These are phyloP conservation scores for Rubroboletus pulcherrimus DNA, from an alignment of 768 basidiomycete species.

Conservation along the genomic window DNA sequence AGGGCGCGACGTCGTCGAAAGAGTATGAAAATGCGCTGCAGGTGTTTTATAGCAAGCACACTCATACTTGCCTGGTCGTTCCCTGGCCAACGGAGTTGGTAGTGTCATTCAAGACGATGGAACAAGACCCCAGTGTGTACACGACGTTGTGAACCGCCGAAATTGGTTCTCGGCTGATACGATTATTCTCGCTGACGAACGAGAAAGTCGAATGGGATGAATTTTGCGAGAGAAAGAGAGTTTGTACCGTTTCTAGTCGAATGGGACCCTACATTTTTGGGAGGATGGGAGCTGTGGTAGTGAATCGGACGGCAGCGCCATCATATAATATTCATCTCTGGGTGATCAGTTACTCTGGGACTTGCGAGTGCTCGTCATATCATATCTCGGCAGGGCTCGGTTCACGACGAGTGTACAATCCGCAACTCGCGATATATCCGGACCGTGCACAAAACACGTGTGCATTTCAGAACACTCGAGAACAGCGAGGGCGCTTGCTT, in stretches of 20 bases:
- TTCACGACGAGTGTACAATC: too few relatives aligned
- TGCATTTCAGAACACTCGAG: too few relatives aligned
- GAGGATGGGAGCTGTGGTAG: conserved; percentile 38
- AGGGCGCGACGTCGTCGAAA: conserved; percentile 28
- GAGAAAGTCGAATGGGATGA: conserved; percentile 91
- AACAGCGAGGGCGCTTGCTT: too few relatives aligned
- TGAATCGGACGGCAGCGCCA: conserved; percentile 13
- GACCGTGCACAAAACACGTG: too few relatives aligned
- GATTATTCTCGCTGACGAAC: conserved; percentile 35
- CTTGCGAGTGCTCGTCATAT: too few relatives aligned
- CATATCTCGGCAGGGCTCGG: too few relatives aligned
- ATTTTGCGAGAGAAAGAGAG: conserved; percentile 65
- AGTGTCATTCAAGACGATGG: conserved; percentile 20
- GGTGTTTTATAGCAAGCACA: conserved; percentile 24
- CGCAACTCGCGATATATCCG: too few relatives aligned
- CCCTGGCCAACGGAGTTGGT: conserved; percentile 32
- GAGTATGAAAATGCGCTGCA: conserved; percentile 32
- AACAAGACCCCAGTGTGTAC: conserved; percentile 32
- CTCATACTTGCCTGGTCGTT: conserved; percentile 29
- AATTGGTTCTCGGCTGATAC: too few relatives aligned
- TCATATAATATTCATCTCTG: too few relatives aligned
- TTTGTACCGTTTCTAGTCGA: conserved; percentile 87
- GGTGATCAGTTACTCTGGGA: too few relatives aligned
- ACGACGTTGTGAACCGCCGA: conserved; percentile 27
- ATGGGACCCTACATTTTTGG: conserved; percentile 91